Evolutionary conservation across 1,139 yeast genomes (phyloP), one percentile per base, ranked within the genome.

Genomic region (Magnusiomyces starmeri): DNA sequence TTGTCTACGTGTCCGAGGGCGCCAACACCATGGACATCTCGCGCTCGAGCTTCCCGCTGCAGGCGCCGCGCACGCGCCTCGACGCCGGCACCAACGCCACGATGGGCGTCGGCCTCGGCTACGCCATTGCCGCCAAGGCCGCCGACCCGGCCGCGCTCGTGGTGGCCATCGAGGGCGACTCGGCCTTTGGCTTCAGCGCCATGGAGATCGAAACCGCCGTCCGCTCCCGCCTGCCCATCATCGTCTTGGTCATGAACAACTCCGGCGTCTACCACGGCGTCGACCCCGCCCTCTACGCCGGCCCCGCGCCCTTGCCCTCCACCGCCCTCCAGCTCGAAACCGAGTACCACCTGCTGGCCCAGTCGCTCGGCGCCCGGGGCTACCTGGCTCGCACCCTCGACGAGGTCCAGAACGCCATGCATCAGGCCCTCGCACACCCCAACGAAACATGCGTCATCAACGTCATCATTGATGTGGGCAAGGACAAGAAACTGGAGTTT

Each of bases 31-130:
- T 82, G 86, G 87, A 82, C 59, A 71, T 77, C 39, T 80, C 85
- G 1, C 70, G 87, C 46, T 70, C 80, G 4, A 75, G 83, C 0
- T 81, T 82, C 62, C 77, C 79, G 3, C 70, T 81, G 45, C 65
- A 69, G n/a, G 57, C 59, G 4, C 82, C 86, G 0, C 74, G 75
- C 54, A 75, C 71, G 16, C 67, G 85, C 29, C 65, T 82, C 22
- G 87, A 82, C 59, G 85, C 85, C 2, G 87, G 87, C 1, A 81
- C 86, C 0, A 80, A 79, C 64, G 86, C 85, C 1, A 81, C 86
- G 0, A 82, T 82, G 87, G 87, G 87, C 2, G 71, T 81, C 27
- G 87, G 86, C 0, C 56, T 81, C 29, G 85, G 84, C 0, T 82
- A 82, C 59, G 82, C 84, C 1, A 76, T 82, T 55, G 80, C 85